These are phyloP conservation scores for Asterionellopsis glacialis DNA, from an alignment of 108 stramenopile species.

Conservation along the genomic window DNA sequence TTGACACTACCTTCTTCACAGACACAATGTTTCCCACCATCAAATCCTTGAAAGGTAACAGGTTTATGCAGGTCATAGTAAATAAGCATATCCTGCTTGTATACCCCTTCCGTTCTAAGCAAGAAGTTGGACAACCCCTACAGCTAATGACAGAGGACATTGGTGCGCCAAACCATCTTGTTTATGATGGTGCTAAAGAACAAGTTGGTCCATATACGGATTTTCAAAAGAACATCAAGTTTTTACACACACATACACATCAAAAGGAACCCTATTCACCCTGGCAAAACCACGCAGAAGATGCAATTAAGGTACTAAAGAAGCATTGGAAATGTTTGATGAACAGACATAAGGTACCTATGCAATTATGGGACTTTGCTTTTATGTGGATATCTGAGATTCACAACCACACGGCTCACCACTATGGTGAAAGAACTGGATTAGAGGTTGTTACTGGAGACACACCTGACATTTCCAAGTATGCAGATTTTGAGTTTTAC, in stretches of 20 bases:
- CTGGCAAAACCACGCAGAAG: slow-evolving; percentile 19
- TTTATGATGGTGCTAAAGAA: not conserved
- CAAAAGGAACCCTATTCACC: slow-evolving; percentile 12
- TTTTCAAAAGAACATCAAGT: not conserved
- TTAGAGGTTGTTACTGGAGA: slow-evolving; percentile 23
- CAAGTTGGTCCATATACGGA: not conserved
- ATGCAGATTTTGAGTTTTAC: slow-evolving; percentile 36
- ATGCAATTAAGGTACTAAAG: slow-evolving; percentile 8
- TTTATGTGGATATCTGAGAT: slow-evolving; percentile 10
- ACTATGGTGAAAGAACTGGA: not conserved
- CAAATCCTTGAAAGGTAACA: not conserved
- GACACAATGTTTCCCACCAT: not conserved
- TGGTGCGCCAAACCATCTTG: not conserved
- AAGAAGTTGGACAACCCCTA: not conserved
- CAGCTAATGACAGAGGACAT: not conserved
- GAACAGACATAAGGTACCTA: slow-evolving; percentile 6
- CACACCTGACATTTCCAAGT: slow-evolving; percentile 35
- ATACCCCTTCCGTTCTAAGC: not conserved
- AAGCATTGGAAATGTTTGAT: slow-evolving; percentile 8
- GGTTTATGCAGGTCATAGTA: not conserved
- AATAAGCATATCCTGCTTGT: not conserved
- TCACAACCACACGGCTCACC: slow-evolving; percentile 7
- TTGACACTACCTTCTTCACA: not conserved
- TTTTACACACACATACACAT: not conserved
- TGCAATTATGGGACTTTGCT: slow-evolving; percentile 22